Evolutionary conservation across 768 basidiomycete species (phyloP), one percentile per base, ranked within the genome.

Genomic region (Kwoniella heveanensis): DNA sequence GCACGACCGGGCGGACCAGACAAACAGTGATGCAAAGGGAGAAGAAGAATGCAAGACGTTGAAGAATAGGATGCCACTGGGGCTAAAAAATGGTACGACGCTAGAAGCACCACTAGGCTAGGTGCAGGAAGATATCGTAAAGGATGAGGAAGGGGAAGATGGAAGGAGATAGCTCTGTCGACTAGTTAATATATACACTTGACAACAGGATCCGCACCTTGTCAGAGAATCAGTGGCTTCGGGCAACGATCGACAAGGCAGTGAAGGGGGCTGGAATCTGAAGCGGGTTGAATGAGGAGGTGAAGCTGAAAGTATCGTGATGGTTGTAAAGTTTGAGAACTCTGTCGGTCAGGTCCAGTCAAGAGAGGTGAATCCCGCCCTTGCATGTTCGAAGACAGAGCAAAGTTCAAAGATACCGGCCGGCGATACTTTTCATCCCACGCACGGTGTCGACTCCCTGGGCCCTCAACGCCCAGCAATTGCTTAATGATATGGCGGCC

Each of bases 51-150:
- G 39, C 10, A 44, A 44, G 39, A 44, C 13, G 32, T 6, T 6
- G 19, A 7, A 17, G 39, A 44, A 44, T 44, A 17, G 19, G 39
- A 44, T 44, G 39, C 39, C 39, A 44, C 39, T 44, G 17, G 39
- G 39, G 39, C 39, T 44, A 44, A 32, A 17, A 17, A 44, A 4
- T 44, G 4, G 39, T 44, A 44, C 4, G 39, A 44, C 39, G 39
- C 39, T 44, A 44, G 39, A 44, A 44, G 39, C 39, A 44, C 10
- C 39, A 44, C 39, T 44, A 44, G 39, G 39, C 39, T 19, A 44
- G 39, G 39, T 44, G 4, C 19, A 44, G 39, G 39, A 44, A 44
- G 39, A 44, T 44, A 44, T 3, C 10, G 9, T 44, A 44, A 44
- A 44, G 39, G 39, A 10, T 44, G 15, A 44, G 15, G 39, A 44